A percentile compares a stretch with the other conserved stretches of the same genome.
Evolutionary conservation across 2,329 filamentous ascomycete species (phyloP).

Genomic region (Exophiala phaeomuriformis): DNA sequence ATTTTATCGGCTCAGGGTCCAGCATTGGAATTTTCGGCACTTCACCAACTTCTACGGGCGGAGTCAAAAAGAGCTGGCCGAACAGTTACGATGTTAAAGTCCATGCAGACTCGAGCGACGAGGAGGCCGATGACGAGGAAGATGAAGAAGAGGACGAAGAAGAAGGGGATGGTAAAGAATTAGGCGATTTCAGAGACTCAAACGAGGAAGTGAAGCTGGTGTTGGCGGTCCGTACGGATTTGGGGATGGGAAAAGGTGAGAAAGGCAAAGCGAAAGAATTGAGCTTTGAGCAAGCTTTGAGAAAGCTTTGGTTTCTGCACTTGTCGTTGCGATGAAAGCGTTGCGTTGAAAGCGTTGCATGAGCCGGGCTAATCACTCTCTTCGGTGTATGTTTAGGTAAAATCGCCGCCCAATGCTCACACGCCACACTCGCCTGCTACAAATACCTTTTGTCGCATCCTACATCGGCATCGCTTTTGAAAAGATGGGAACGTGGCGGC

Average conservation of each 20-base stretch:
- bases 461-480: constrained; percentile 55
- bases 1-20: constrained; percentile 59
- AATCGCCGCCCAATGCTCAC: constrained; percentile 89
- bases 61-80: constrained; percentile 41
- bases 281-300: not conserved
- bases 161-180: constrained; percentile 51
- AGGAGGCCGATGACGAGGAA: constrained; percentile 31
- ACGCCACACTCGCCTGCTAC: constrained; percentile 97
- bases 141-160: constrained; percentile 42
- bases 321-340: too few species aligned
- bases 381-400: constrained; percentile 56
- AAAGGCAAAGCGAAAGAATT: not conserved
- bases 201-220: constrained; percentile 89
- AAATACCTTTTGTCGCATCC: constrained; percentile 62
- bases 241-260: constrained; percentile 95
- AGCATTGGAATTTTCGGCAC: constrained; percentile 62
- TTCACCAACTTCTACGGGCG: constrained; percentile 19
- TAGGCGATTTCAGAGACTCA: constrained; percentile 45
- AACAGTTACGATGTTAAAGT: constrained; percentile 49
- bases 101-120: constrained; percentile 39
- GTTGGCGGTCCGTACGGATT: constrained; percentile 81
- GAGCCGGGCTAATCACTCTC: not conserved
- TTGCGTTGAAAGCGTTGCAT: constrained; percentile 5
- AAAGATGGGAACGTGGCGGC: constrained; percentile 75
- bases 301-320: too few species aligned